phyloP scores from a whole-genome alignment of 768 basidiomycete genomes.

The Fomitopsis pulvina region DNA sequence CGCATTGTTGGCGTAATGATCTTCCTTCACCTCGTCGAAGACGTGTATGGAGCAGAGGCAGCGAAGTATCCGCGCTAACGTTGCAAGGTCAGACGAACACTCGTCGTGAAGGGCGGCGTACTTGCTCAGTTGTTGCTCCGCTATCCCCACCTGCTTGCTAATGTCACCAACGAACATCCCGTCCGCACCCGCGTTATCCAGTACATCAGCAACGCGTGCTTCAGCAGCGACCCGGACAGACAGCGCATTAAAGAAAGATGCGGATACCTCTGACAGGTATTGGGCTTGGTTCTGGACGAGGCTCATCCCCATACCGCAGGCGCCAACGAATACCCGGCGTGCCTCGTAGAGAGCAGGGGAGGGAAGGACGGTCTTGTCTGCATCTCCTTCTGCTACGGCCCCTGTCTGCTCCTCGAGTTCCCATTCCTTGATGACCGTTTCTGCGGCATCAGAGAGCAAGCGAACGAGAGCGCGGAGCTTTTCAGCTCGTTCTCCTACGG shows the following conservation, averaged over 20 bases:
- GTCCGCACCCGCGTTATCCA: neutral
- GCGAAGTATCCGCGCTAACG: constrained; percentile 3
- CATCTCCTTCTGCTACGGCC: neutral
- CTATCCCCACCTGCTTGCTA: constrained; percentile 1
- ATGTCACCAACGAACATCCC: neutral
- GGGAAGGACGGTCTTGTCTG: neutral
- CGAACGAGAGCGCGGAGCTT: constrained; percentile 1
- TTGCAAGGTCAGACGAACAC: neutral
- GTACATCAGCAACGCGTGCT: constrained; percentile 4
- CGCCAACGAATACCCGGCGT: constrained; percentile 2
- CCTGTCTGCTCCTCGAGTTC: neutral
- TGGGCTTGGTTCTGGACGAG: constrained; percentile 2
- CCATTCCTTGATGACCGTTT: constrained; percentile 9
- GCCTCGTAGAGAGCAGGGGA: constrained; percentile 1
- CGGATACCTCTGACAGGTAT: constrained; percentile 4
- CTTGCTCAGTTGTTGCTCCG: constrained; percentile 2
- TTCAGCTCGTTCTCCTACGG: neutral
- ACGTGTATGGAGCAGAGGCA: constrained; percentile 3
- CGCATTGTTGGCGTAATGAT: constrained; percentile 5
- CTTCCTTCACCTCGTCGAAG: constrained; percentile 4
- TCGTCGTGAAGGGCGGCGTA: neutral
- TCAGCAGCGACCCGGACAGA: constrained; percentile 6
- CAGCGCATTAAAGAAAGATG: neutral
- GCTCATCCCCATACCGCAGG: constrained; percentile 4
- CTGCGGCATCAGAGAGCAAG: constrained; percentile 3